These are phyloP conservation scores for Salvia rosmarinus DNA, from an alignment of 257 asterid genomes.

Conservation along the genomic window DNA sequence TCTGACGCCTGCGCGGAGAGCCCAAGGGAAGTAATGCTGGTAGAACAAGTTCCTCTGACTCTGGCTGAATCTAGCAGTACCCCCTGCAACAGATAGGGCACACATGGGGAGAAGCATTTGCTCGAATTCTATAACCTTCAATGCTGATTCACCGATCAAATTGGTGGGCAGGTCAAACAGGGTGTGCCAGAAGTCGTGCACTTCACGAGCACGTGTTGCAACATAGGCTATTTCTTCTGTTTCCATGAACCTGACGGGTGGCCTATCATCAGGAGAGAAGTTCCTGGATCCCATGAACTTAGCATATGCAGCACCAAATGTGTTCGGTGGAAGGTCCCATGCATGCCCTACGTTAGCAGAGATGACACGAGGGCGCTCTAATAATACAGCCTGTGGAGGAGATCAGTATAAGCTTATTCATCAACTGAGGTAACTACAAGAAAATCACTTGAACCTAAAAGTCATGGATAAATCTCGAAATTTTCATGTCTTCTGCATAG, in stretches of 20 bases:
- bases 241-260: slow-evolving; percentile 97
- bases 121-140: slow-evolving; percentile 90
- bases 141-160: slow-evolving; percentile 86
- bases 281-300: slow-evolving; percentile 92
- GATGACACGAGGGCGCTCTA: slow-evolving; percentile 87
- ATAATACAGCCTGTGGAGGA: slow-evolving; percentile 57
- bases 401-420: background rate
- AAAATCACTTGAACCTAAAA: background rate
- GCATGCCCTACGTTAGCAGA: slow-evolving; percentile 84
- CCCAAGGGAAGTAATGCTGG: slow-evolving; percentile 97
- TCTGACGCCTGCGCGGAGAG: slow-evolving; percentile 72
- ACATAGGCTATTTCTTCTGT: slow-evolving; percentile 87
- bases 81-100: slow-evolving; percentile 80
- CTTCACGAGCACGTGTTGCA: slow-evolving; percentile 96
- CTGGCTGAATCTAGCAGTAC: slow-evolving; percentile 76
- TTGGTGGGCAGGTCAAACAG: slow-evolving; percentile 88
- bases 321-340: slow-evolving; percentile 89
- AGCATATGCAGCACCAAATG: slow-evolving; percentile 97
- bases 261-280: slow-evolving; percentile 93
- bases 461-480: background rate
- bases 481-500: background rate
- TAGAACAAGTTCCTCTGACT: slow-evolving; percentile 79
- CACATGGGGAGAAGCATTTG: slow-evolving; percentile 98
- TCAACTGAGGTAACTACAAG: background rate
- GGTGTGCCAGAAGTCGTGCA: slow-evolving; percentile 97